Percentiles rank a stretch among this genome's conserved stretches.
These are phyloP conservation scores for Dentiscutata heterogama DNA, from an alignment of 371 early-diverging fungal species.

Conservation along the genomic window DNA sequence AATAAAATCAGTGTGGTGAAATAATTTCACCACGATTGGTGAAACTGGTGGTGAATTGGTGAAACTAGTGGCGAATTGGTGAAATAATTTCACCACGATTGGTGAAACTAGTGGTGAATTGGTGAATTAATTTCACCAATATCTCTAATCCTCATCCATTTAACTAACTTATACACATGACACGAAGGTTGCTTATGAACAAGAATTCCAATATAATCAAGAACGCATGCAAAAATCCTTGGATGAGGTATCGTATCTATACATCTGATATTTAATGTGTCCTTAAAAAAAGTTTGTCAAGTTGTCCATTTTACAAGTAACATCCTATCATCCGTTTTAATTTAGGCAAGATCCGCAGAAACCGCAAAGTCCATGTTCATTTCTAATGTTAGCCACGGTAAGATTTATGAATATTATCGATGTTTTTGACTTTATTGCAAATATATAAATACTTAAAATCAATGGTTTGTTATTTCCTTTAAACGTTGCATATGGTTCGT, in stretches of 20 bases:
- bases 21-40: no score
- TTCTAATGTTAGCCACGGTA: constrained; percentile 20
- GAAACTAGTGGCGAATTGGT: no score
- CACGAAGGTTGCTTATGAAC: not conserved
- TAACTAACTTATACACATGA: not conserved
- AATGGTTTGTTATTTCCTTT: not conserved
- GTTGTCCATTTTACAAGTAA: no score
- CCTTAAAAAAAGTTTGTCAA: no score
- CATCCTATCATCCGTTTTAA: no score
- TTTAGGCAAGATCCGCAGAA: not conserved
- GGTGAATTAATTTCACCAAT: no score
- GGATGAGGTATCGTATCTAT: constrained; percentile 3
- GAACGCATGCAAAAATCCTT: constrained; percentile 10
- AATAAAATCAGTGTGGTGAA: no score
- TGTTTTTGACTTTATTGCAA: not conserved
- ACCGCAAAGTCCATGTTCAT: constrained; percentile 24
- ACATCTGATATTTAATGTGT: no score
- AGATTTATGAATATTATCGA: not conserved
- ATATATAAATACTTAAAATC: not conserved
- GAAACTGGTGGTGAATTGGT: no score
- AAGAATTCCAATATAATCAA: constrained; percentile 20
- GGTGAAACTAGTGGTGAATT: no score
- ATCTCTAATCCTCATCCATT: no score
- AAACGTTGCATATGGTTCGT: not conserved
- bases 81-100: no score